Conservation (phyloP, 768 basidiomycete genomes). For the Leccinum sublutescens region DNA sequence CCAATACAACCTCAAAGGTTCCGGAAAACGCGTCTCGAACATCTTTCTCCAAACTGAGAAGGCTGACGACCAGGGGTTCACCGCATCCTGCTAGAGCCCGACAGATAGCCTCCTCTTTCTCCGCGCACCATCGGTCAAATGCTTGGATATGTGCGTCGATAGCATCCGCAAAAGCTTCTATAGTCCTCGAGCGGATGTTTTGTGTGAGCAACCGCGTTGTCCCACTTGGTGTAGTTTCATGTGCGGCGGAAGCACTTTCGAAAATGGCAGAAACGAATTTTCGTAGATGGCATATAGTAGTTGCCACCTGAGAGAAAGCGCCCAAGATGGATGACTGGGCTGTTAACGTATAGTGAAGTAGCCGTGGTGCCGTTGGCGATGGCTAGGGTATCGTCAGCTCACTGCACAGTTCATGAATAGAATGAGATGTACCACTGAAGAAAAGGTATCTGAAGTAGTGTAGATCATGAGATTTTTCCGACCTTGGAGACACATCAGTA, state of each 20-base stretch:
- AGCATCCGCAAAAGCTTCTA: slow-evolving; percentile 84
- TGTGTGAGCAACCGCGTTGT: slow-evolving; percentile 24
- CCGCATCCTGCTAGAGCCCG: slow-evolving; percentile 51
- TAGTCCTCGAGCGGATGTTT: slow-evolving; percentile 46
- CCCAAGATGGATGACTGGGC: slow-evolving; percentile 65
- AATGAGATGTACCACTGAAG: slow-evolving; percentile 31
- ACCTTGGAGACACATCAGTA: slow-evolving; percentile 75
- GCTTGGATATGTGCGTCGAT: slow-evolving; percentile 55
- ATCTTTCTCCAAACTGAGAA: slow-evolving; percentile 62
- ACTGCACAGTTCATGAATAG: not conserved
- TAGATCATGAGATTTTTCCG: slow-evolving; percentile 57
- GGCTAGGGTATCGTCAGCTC: slow-evolving; percentile 35
- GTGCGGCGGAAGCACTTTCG: slow-evolving; percentile 23
- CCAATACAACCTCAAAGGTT: slow-evolving; percentile 57
- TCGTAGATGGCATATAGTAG: slow-evolving; percentile 60
- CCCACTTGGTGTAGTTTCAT: slow-evolving; percentile 24
- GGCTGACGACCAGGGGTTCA: slow-evolving; percentile 49
- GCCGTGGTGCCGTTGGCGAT: slow-evolving; percentile 50
- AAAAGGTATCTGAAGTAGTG: slow-evolving; percentile 30
- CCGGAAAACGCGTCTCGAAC: slow-evolving; percentile 54
- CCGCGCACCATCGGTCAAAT: slow-evolving; percentile 72
- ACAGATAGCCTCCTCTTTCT: slow-evolving; percentile 64
- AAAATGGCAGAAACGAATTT: slow-evolving; percentile 55
- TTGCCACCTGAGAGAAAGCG: slow-evolving; percentile 58
- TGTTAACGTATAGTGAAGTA: slow-evolving; percentile 65